Evolutionary conservation across 495 filamentous ascomycete genomes (phyloP).

Genomic region (Articulospora tetracladia): DNA sequence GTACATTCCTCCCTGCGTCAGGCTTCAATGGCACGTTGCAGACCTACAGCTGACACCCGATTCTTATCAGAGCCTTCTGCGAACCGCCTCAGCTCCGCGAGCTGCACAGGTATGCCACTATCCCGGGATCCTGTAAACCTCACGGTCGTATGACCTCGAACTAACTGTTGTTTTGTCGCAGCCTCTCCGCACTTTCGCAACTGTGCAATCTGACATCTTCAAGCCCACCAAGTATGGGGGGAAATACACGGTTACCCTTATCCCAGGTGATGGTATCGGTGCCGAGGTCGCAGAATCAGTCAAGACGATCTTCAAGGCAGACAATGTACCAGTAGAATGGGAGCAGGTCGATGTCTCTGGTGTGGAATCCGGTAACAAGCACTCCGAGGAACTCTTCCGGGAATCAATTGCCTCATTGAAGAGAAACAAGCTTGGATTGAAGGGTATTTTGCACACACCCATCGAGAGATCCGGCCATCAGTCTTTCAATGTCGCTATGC

Average conservation of each 20-base stretch:
- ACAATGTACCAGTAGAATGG: conserved; percentile 98
- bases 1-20: conserved; percentile 24
- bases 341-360: conserved; percentile 97
- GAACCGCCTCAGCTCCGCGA: conserved; percentile 39
- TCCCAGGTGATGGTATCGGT: conserved; percentile 97
- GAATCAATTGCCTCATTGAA: conserved; percentile 92
- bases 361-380: conserved; percentile 79
- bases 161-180: background rate
- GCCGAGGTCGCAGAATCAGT: conserved; percentile 97
- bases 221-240: conserved; percentile 98
- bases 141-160: background rate
- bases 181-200: conserved; percentile 56
- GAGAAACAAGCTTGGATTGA: conserved; percentile 96
- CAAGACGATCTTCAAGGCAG: conserved; percentile 98
- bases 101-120: conserved; percentile 27
- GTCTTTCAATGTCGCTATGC: conserved; percentile 98
- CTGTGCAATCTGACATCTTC: conserved; percentile 84
- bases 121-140: background rate
- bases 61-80: conserved; percentile 49
- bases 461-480: conserved; percentile 96
- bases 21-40: conserved; percentile 20
- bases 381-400: conserved; percentile 90
- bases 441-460: conserved; percentile 95
- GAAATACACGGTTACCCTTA: conserved; percentile 98
- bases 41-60: conserved; percentile 26